These are phyloP conservation scores for Phytophthora pini DNA, from an alignment of 352 stramenopile genomes.

Conservation along the genomic window DNA sequence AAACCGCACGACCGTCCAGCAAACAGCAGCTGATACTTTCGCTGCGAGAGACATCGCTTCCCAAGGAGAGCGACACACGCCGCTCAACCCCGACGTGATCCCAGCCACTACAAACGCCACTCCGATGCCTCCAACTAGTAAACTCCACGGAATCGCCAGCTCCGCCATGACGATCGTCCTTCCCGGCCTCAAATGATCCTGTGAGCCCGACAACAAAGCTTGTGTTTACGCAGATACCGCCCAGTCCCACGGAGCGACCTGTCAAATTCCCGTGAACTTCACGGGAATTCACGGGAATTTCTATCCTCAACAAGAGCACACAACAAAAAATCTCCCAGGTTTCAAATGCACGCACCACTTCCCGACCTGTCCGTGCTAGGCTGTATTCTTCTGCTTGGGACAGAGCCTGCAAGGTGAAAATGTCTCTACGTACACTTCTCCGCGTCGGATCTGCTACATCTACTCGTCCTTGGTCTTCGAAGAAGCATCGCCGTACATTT, in stretches of 20 bases:
- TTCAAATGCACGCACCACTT: slow-evolving; percentile 10
- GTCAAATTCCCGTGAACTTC: no score
- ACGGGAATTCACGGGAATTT: no score
- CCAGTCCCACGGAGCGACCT: not conserved
- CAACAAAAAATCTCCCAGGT: not conserved
- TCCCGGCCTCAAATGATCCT: not conserved
- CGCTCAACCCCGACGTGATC: slow-evolving; percentile 10
- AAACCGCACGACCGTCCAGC: slow-evolving; percentile 21
- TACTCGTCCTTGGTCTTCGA: slow-evolving; percentile 38
- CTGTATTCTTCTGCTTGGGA: slow-evolving; percentile 9
- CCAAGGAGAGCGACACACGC: slow-evolving; percentile 33
- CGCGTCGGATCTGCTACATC: not conserved
- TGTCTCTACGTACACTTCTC: slow-evolving; percentile 10
- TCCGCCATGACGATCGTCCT: slow-evolving; percentile 9
- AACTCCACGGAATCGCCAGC: slow-evolving; percentile 15
- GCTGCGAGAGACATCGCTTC: slow-evolving; percentile 23
- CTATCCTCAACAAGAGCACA: no score
- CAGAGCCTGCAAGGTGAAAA: not conserved
- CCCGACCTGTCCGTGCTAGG: slow-evolving; percentile 2
- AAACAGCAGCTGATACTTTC: slow-evolving; percentile 12
- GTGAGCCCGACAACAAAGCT: slow-evolving; percentile 6
- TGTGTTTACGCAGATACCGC: slow-evolving; percentile 1
- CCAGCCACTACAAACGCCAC: slow-evolving; percentile 11
- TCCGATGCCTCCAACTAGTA: slow-evolving; percentile 1
- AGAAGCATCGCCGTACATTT: slow-evolving; percentile 87